These are phyloP conservation scores for Fagus sylvatica DNA, from an alignment of 306 rosid genomes.

Conservation along the genomic window DNA sequence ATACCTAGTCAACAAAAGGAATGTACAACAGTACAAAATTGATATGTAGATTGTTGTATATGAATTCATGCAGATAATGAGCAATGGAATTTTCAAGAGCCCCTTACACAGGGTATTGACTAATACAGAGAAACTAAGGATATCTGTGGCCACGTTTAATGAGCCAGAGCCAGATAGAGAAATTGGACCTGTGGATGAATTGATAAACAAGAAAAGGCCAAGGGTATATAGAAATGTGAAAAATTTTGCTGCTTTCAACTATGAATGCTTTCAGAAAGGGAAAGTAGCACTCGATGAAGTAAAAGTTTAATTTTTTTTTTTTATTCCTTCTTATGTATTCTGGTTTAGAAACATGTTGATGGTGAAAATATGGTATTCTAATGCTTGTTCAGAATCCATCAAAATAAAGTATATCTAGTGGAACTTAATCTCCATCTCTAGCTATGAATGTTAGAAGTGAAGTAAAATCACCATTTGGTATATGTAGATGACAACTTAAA, in stretches of 20 bases:
- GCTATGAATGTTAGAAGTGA: too few species aligned
- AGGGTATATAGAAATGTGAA: constrained; percentile 41
- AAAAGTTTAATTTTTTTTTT: constrained; percentile 13
- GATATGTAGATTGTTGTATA: too few species aligned
- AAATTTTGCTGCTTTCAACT: constrained; percentile 44
- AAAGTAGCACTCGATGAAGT: constrained; percentile 47
- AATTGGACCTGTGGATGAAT: constrained; percentile 43
- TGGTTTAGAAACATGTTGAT: too few species aligned
- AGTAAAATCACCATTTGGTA: too few species aligned
- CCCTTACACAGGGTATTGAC: constrained; percentile 48
- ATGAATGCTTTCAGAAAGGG: constrained; percentile 49
- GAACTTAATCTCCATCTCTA: too few species aligned
- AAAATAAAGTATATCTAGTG: too few species aligned
- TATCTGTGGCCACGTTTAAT: constrained; percentile 44
- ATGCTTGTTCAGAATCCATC: too few species aligned
- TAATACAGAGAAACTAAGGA: constrained; percentile 44
- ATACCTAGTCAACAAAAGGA: too few species aligned
- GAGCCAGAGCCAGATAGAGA: constrained; percentile 47
- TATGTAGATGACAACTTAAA: too few species aligned
- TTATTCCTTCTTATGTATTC: too few species aligned
- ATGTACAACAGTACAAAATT: too few species aligned
- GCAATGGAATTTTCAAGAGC: constrained; percentile 58
- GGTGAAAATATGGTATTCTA: too few species aligned
- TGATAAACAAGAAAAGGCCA: constrained; percentile 41
- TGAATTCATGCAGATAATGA: constrained; percentile 42